phyloP scores from a whole-genome alignment of 768 basidiomycete species.

The Termitomyces sp. region DNA sequence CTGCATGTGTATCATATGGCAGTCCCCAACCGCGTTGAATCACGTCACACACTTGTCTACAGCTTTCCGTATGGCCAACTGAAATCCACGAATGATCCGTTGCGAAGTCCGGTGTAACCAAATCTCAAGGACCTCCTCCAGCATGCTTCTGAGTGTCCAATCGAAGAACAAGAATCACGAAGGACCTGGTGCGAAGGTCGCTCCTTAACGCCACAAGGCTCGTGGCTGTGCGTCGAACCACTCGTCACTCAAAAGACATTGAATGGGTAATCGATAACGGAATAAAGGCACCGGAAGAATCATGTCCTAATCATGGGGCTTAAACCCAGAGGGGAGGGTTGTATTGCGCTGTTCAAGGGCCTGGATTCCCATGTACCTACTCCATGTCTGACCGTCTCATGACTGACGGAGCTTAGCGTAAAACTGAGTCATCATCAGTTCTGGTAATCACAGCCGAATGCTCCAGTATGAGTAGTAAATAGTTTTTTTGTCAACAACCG shows the following conservation, averaged over 20 bases:
- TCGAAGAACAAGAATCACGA: conserved; percentile 4
- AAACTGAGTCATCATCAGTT: neutral
- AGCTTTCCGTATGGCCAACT: neutral
- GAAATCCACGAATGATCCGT: conserved; percentile 2
- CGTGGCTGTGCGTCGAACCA: conserved; percentile 22
- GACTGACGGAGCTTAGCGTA: neutral
- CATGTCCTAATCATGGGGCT: neutral
- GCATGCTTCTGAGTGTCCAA: neutral
- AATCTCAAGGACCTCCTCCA: neutral
- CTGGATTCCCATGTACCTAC: conserved; percentile 1
- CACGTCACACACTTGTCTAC: neutral
- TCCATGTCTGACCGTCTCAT: conserved; percentile 1
- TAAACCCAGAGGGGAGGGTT: conserved; percentile 1
- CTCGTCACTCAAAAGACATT: neutral
- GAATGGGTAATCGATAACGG: conserved; percentile 1
- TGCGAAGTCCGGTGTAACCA: neutral
- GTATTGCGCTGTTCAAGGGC: neutral
- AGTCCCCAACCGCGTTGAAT: neutral
- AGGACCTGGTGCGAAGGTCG: neutral
- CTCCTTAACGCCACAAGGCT: conserved; percentile 16
- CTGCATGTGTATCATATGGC: neutral
- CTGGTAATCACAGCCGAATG: neutral
- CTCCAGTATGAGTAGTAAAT: neutral
- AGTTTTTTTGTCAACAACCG: neutral
- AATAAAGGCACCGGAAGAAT: conserved; percentile 3